Evolutionary conservation across 495 filamentous ascomycete species (phyloP).

Genomic region (Melanomma pulvis-pyrius): DNA sequence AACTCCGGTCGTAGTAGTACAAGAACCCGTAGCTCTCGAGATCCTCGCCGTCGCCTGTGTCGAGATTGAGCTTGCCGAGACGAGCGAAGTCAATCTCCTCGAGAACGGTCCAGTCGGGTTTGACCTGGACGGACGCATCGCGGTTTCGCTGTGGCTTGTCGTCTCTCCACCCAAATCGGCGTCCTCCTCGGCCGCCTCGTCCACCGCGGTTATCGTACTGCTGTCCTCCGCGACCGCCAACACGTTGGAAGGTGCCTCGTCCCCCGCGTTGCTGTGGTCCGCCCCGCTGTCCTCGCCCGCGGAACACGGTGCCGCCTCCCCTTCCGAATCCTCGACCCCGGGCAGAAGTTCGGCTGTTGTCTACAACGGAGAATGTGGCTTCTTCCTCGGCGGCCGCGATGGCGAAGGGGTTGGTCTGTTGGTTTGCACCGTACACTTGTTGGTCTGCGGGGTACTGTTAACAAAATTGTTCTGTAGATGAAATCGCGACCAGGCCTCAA

Average conservation of each 20-base stretch:
- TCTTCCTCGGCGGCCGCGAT: slow-evolving; percentile 93
- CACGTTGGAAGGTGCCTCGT: slow-evolving; percentile 51
- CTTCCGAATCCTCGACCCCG: slow-evolving; percentile 85
- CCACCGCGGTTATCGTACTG: slow-evolving; percentile 63
- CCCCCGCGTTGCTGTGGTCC: slow-evolving; percentile 57
- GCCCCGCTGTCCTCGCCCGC: slow-evolving; percentile 73
- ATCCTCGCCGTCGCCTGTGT: slow-evolving; percentile 92
- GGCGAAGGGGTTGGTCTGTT: slow-evolving; percentile 76
- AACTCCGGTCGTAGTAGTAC: slow-evolving; percentile 93
- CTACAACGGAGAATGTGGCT: slow-evolving; percentile 95
- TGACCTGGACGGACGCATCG: slow-evolving; percentile 91
- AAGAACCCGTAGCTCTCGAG: slow-evolving; percentile 94
- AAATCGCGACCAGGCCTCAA: not conserved
- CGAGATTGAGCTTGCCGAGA: slow-evolving; percentile 90
- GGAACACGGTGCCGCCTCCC: slow-evolving; percentile 82
- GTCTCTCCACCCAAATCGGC: slow-evolving; percentile 97
- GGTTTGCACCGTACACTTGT: slow-evolving; percentile 92
- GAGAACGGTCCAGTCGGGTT: slow-evolving; percentile 89
- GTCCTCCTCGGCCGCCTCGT: slow-evolving; percentile 64
- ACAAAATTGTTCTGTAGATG: not conserved
- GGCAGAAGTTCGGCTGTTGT: slow-evolving; percentile 80
- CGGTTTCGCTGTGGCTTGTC: slow-evolving; percentile 97
- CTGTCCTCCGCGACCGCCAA: slow-evolving; percentile 66
- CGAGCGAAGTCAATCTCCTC: slow-evolving; percentile 99
- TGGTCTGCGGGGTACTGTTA: slow-evolving; percentile 64